phyloP scores from a whole-genome alignment of 805 yeast genomes.

The Saccharomycopsis fibuligera region DNA sequence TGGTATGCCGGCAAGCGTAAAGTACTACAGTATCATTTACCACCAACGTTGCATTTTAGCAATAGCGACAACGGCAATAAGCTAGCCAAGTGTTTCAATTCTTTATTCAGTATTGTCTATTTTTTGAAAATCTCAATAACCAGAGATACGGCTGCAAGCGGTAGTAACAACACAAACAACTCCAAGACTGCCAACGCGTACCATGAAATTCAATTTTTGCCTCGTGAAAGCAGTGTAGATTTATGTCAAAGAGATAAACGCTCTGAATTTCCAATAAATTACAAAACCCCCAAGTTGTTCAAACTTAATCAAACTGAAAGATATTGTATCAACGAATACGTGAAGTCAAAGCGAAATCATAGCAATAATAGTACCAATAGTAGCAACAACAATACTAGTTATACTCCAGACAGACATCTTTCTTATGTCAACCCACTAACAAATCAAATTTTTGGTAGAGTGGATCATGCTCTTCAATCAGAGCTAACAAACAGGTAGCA shows the following conservation, averaged over 20 bases:
- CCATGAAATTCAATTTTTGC: conserved; percentile 10
- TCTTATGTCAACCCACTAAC: no score
- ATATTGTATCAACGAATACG: no score
- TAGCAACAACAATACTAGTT: no score
- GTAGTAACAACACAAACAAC: not conserved
- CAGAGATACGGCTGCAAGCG: not conserved
- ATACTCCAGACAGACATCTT: no score
- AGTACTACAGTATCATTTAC: conserved; percentile 8
- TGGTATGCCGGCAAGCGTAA: not conserved
- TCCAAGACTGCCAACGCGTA: conserved; percentile 3
- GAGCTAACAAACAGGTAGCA: no score
- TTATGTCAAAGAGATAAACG: conserved; percentile 1
- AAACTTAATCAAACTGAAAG: conserved; percentile 57
- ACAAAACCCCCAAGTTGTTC: conserved; percentile 68
- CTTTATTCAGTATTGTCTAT: conserved; percentile 8
- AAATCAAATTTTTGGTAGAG: no score
- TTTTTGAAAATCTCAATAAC: conserved; percentile 2
- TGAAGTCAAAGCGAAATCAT: no score
- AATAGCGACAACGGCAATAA: not conserved
- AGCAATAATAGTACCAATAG: no score
- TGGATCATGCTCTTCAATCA: no score
- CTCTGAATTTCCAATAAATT: not conserved
- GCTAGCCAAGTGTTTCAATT: no score
- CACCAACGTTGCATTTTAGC: conserved; percentile 6
- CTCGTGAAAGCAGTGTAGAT: conserved; percentile 15